These are phyloP conservation scores for Mortierella polycephala DNA, from an alignment of 371 early-diverging fungal species.

Conservation along the genomic window DNA sequence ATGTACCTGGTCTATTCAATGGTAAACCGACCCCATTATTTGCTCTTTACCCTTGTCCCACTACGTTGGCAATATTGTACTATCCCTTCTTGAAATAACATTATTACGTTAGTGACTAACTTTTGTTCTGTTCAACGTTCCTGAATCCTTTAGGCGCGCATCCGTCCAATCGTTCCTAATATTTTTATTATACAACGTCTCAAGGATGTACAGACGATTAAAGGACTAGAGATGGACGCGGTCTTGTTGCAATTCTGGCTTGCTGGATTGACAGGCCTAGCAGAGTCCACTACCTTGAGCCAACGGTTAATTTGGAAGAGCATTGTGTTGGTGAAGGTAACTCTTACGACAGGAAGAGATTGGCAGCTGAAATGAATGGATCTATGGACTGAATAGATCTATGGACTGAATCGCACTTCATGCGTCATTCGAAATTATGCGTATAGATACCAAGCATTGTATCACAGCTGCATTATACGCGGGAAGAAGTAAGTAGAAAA, in stretches of 20 bases:
- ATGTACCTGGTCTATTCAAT: conserved; percentile 37
- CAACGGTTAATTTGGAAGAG: conserved; percentile 50
- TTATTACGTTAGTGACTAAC: not conserved
- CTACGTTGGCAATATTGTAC: not conserved
- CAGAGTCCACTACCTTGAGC: conserved; percentile 26
- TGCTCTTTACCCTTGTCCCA: not conserved
- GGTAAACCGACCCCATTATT: conserved; percentile 10
- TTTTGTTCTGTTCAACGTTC: not conserved
- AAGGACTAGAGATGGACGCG: conserved; percentile 31
- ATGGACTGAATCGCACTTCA: not conserved
- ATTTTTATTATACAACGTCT: conserved; percentile 36
- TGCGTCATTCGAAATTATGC: not conserved
- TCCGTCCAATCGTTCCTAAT: conserved; percentile 35
- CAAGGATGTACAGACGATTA: conserved; percentile 44
- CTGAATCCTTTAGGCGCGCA: conserved; percentile 24
- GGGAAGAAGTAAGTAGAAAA: conserved; percentile 11
- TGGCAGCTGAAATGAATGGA: too few relatives aligned
- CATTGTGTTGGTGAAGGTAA: conserved; percentile 45
- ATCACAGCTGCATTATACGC: conserved; percentile 1
- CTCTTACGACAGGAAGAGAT: not conserved
- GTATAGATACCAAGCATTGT: conserved; percentile 33
- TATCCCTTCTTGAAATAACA: not conserved
- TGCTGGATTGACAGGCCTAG: conserved; percentile 44
- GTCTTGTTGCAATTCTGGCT: conserved; percentile 49
- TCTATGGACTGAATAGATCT: not conserved